phyloP scores from a whole-genome alignment of 441 rosid species.

The Raphanus hybrid region DNA sequence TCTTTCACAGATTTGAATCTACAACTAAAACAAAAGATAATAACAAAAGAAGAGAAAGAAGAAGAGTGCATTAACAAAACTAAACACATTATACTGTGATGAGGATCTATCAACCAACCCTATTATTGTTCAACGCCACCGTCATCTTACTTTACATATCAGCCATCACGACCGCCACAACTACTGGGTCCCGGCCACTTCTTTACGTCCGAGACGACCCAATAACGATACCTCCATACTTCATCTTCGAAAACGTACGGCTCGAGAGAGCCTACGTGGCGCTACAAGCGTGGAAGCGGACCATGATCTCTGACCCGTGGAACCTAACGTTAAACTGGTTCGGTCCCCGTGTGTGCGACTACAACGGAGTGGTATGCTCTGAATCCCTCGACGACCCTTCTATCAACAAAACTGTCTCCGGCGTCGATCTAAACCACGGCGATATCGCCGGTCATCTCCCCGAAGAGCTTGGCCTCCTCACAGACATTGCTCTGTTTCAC shows the following conservation, averaged over 20 bases:
- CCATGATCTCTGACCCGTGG: conserved; percentile 63
- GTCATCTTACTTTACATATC: conserved; percentile 21
- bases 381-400: conserved; percentile 50
- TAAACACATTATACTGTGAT: conserved; percentile 27
- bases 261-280: conserved; percentile 60
- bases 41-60: not conserved
- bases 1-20: conserved; percentile 5
- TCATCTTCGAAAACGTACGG: conserved; percentile 55
- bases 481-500: conserved; percentile 52
- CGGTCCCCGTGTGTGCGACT: conserved; percentile 67
- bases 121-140: conserved; percentile 9
- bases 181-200: conserved; percentile 31
- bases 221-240: conserved; percentile 44
- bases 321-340: conserved; percentile 58
- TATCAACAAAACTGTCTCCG: conserved; percentile 54
- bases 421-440: conserved; percentile 64
- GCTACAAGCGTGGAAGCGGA: conserved; percentile 67
- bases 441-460: conserved; percentile 68
- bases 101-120: conserved; percentile 28
- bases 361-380: conserved; percentile 64
- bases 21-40: conserved; percentile 14
- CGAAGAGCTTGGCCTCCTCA: conserved; percentile 51
- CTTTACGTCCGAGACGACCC: conserved; percentile 34
- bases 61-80: conserved; percentile 27
- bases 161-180: not conserved